Percentiles rank a stretch among this genome's conserved stretches.
Conservation (phyloP, 768 basidiomycete genomes). For the Pleurotus pulmonarius region DNA sequence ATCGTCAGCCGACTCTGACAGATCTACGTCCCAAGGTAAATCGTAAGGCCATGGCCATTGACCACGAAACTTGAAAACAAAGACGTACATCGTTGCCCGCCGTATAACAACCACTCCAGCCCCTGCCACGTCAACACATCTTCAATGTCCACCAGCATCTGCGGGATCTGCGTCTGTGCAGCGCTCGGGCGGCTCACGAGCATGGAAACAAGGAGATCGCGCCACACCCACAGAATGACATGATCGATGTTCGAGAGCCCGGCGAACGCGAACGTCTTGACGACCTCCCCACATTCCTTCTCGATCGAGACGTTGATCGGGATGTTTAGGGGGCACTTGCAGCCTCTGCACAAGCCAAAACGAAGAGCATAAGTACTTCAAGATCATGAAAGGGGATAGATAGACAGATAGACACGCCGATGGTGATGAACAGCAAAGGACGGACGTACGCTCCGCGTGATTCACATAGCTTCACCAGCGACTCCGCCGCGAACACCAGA, state of each 20-base stretch:
- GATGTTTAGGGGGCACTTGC: slow-evolving; percentile 38
- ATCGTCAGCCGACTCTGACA: background rate
- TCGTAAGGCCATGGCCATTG: no score
- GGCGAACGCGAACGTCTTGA: slow-evolving; percentile 36
- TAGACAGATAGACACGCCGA: no score
- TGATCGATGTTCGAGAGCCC: slow-evolving; percentile 34
- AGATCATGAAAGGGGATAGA: background rate
- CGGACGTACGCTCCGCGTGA: slow-evolving; percentile 23
- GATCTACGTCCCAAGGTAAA: no score
- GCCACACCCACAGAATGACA: slow-evolving; percentile 62
- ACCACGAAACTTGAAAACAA: slow-evolving; percentile 1
- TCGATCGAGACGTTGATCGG: slow-evolving; percentile 33
- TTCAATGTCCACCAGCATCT: slow-evolving; percentile 62
- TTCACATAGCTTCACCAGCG: slow-evolving; percentile 30
- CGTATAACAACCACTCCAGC: slow-evolving; percentile 49
- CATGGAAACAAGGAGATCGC: slow-evolving; percentile 61
- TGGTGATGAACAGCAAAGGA: slow-evolving; percentile 8
- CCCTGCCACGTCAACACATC: slow-evolving; percentile 43
- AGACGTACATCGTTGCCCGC: slow-evolving; percentile 42
- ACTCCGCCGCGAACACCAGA: slow-evolving; percentile 47
- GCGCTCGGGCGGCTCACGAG: slow-evolving; percentile 32
- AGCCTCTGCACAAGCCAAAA: slow-evolving; percentile 24
- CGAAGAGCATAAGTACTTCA: background rate
- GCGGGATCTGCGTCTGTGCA: slow-evolving; percentile 32
- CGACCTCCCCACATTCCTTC: slow-evolving; percentile 27